These are phyloP conservation scores for Fusarium sp. DNA, from an alignment of 2,329 filamentous ascomycete genomes.

Conservation along the genomic window DNA sequence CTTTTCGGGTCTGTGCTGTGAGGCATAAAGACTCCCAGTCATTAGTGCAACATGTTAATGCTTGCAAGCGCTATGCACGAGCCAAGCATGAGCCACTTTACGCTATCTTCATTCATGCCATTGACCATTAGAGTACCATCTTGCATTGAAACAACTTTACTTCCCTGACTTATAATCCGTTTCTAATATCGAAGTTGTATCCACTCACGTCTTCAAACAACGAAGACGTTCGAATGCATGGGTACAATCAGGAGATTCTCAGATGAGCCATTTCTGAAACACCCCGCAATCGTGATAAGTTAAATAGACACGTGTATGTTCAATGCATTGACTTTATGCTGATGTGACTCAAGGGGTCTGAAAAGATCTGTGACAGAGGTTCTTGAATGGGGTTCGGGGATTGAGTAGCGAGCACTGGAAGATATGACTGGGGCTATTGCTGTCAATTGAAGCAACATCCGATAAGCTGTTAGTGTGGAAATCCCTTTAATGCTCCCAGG, in stretches of 20 bases:
- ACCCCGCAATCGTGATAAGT: neutral
- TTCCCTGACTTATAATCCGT: neutral
- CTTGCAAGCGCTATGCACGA: neutral
- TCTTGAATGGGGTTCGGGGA: neutral
- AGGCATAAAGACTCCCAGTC: neutral
- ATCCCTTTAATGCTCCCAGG: accelerated
- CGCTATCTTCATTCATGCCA: neutral
- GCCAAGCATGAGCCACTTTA: neutral
- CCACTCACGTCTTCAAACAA: accelerated
- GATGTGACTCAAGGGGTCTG: neutral
- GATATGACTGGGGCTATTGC: neutral
- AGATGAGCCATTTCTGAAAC: neutral
- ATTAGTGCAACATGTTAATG: neutral
- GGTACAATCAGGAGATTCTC: accelerated
- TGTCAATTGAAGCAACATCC: neutral
- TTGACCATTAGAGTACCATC: accelerated
- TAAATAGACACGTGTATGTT: neutral
- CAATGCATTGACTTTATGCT: neutral
- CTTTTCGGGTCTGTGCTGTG: neutral
- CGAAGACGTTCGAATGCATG: neutral
- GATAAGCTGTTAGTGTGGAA: accelerated
- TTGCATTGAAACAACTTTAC: neutral
- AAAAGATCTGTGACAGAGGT: neutral
- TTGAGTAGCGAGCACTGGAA: neutral
- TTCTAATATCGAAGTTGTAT: neutral